Base-by-base conservation (phyloP, 139 green algal genomes). In the Tetratostichococcus sp. region DNA sequence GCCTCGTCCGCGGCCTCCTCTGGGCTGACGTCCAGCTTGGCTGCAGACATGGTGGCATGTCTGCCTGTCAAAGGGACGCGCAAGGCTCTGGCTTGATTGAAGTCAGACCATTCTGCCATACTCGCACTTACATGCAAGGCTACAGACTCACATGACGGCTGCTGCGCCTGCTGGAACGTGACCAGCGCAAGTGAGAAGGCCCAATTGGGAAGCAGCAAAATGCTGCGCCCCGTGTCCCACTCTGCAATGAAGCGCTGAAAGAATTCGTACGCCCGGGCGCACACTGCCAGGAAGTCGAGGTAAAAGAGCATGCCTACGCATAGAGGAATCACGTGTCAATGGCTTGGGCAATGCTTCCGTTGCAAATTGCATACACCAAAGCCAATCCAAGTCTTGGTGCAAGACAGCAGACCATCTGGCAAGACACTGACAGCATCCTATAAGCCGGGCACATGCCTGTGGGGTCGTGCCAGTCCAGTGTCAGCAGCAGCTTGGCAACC, bases 251-350 rank as follows among this genome's bases (percentile, higher is more conserved):
- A 84, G 8, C n/a, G 30, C 72, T 80, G 75, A 31, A 90, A 43
- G 42, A 80, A 84, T 6, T 62, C 70, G 58, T 79, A 86, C 62
- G 81, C n/a, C 23, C 83, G 65, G 0, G 86, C 86, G n/a, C 92
- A 75, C 65, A 98, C 80, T 1, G 92, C 91, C 62, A 95, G 84
- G 83, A 97, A 98, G 81, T 98, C 93, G 16, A 98, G 85, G 77
- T 85, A 84, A 39, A 83, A 84, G 4, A 94, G 83, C 30, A 75
- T 62, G 50, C 50, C 50, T 62, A 17, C 50, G 50, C 50, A 5
- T 8, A 50, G 11, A n/a, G n/a, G n/a, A n/a, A n/a, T n/a, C n/a
- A n/a, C n/a, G n/a, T 50, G 39, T 50, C 39, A 50, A 14, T 14
- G 14, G 8, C 8, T 50, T 8, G 8, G 8, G 39, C 8, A 50